phyloP scores from a whole-genome alignment of 78 protist genomes.

The Dictyostelium citrinum region DNA sequence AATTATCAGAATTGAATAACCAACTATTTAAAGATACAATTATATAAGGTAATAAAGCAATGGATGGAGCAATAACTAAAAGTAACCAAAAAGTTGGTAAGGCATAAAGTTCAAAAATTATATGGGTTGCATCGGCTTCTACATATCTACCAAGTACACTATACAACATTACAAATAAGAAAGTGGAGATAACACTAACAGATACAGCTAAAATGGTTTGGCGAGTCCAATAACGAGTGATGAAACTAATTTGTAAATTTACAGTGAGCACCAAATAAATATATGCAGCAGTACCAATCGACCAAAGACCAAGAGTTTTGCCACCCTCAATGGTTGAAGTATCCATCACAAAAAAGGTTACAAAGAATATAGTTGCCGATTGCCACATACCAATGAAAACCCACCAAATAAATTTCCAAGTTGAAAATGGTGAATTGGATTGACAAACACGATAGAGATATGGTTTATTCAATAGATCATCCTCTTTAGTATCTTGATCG shows the following conservation, averaged over 20 bases:
- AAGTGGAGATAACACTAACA: not conserved
- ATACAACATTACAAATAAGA: slow-evolving; percentile 52
- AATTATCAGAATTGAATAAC: slow-evolving; percentile 15
- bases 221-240: slow-evolving; percentile 59
- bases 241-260: slow-evolving; percentile 36
- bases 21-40: slow-evolving; percentile 34
- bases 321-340: slow-evolving; percentile 43
- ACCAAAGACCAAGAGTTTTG: slow-evolving; percentile 69
- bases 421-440: slow-evolving; percentile 63
- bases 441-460: slow-evolving; percentile 23
- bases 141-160: slow-evolving; percentile 8
- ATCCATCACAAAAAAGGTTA: slow-evolving; percentile 48
- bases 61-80: slow-evolving; percentile 26
- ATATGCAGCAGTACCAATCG: slow-evolving; percentile 73
- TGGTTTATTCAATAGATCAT: slow-evolving; percentile 28
- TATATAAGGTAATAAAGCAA: slow-evolving; percentile 29
- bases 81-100: slow-evolving; percentile 56
- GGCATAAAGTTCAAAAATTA: slow-evolving; percentile 34
- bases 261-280: slow-evolving; percentile 40
- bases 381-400: slow-evolving; percentile 72
- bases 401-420: slow-evolving; percentile 50
- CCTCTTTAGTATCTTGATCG: slow-evolving; percentile 86
- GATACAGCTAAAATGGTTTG: not conserved
- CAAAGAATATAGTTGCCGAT: slow-evolving; percentile 51
- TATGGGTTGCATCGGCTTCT: slow-evolving; percentile 33